Base-by-base conservation (phyloP, 2,329 filamentous ascomycete genomes). In the Amauroascus verrucosus region DNA sequence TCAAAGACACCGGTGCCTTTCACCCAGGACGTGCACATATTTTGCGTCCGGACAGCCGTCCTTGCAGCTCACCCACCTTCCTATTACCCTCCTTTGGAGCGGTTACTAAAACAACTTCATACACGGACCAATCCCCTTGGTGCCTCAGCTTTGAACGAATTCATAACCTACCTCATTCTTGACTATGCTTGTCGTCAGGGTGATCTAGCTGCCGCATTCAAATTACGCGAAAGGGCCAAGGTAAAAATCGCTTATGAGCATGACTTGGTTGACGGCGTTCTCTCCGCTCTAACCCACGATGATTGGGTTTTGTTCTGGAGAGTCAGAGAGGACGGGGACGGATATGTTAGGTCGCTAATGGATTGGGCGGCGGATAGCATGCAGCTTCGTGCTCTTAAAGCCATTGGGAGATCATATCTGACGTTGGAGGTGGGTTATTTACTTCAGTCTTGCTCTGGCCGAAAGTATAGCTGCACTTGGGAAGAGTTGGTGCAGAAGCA, bases 1-100 rank as follows among this genome's bases (percentile, higher is more conserved):
- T 83, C 86, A 7, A 81, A 82, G 51, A 82, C 90, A 18, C 74
- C 77, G 33, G 86, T 95, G 64, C 75, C 80, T 50, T 98, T 98
- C 69, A 84, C 91, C 1, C 82, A 86, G n/a, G 83, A 89, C 61
- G 87, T 84, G 14, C 95, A 97, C 70, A 82, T 95, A 57, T 97
- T 97, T 75, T 88, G 87, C 62, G 87, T 95, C 62, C 85, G 90
- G 52, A 77, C 90, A 24, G 83, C 86, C 22, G 84, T 98, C 57
- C 79, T 95, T 32, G 82, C 85, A 54, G 82, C 83, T 58, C 84
- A 94, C 61, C 86, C 85, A 61, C 88, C 95, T 61, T 89, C 89
- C 1, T 98, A 97, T 67, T 85, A 91, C 58, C 88, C 91, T 0
- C 88, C 91, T 1, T 80, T 97, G 20, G 78, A 86, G 37, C 82